Base-by-base conservation (phyloP, 495 filamentous ascomycete species). In the Hyaloscypha variabilis region DNA sequence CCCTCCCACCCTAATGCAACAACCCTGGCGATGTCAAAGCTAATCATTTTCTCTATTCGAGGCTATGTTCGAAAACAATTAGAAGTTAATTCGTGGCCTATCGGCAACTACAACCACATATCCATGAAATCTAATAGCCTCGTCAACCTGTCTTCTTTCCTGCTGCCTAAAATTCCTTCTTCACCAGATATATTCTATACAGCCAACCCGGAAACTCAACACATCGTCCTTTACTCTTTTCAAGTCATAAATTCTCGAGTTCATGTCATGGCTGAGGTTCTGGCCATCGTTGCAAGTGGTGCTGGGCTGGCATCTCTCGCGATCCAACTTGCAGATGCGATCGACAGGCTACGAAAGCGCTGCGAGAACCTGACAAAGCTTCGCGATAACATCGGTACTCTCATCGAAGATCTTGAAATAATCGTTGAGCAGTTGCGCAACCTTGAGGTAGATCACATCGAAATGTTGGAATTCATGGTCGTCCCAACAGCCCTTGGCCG, bases 221-320 rank as follows among this genome's bases (percentile, higher is more conserved):
- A 34, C 31, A 34, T 34, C 31, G 13, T 34, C 31, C 31, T 34
- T 34, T 34, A 6, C 31, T 34, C 31, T 34, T 34, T 34, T 34
- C 31, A 34, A 34, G 31, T 34, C 31, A 34, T 34, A 34, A 46
- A 46, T 46, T 46, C 17, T 46, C 1, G 17, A 46, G 39, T 19
- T 17, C 23, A 69, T 55, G 29, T 36, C 56, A 58, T 58, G 56
- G 56, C 56, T 19, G 56, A 58, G 30, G 29, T 58, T 8, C 31
- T 58, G 0, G 28, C 56, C 13, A 17, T 58, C 28, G 56, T 58
- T 30, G 31, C 28, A 14, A 39, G 56, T 30, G 56, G 56, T 19
- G 58, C 58, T 26, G 58, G 58, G 21, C 36, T 60, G 23, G 58
- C 58, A 46, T 60, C 58, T 60, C 58, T 60, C 36, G 58, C 58